Base-by-base conservation (phyloP, 176 grass and related monocot genomes). In the Rhynchospora tenuis region DNA sequence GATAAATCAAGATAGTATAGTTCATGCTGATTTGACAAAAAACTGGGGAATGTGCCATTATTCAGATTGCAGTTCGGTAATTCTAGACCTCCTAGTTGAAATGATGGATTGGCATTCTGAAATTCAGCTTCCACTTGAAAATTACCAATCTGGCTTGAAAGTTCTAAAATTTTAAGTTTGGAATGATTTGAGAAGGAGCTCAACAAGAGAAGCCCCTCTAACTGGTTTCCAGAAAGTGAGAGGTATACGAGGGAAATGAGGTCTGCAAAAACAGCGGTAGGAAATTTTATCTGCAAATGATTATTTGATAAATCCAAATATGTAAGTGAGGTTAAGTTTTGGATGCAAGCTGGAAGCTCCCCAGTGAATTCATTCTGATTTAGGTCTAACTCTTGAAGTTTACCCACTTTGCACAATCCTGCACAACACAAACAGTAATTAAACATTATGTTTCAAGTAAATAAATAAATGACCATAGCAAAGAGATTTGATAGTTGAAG, bases 61-160 rank as follows among this genome's bases (percentile, higher is more conserved):
- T 88, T 88, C 13, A 88, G 62, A 38, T 85, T 80, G 31, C 82
- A 88, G 16, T 85, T 80, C 50, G 42, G 33, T 38, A 38, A 24
- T 43, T 26, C 63, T 42, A 88, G 46, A 72, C 45, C 73, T 16
- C 84, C 24, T 76, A 88, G 60, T 59, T 84, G 81, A 26, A 56
- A 12, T 16, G 58, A 12, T 16, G 58, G 52, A 62, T 88, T 29
- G 27, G 28, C n/a, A 31, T 24, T 33, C 55, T 47, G 69, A 62
- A 47, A 80, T 61, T 88, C 82, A 0, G 82, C 43, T 59, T 7
- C 54, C 15, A 88, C 73, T 11, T 24, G 86, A 80, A 85, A 85
- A 2, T 63, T 9, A 1, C n/a, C 50, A 59, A 19, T 71, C 1
- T 24, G 76, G 48, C 82, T 88, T 54, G 16, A 51, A 54, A 88